Evolutionary conservation across 2,329 filamentous ascomycete species (phyloP), one percentile per base, ranked within the genome.

Genomic region (Penicillium glabrum): DNA sequence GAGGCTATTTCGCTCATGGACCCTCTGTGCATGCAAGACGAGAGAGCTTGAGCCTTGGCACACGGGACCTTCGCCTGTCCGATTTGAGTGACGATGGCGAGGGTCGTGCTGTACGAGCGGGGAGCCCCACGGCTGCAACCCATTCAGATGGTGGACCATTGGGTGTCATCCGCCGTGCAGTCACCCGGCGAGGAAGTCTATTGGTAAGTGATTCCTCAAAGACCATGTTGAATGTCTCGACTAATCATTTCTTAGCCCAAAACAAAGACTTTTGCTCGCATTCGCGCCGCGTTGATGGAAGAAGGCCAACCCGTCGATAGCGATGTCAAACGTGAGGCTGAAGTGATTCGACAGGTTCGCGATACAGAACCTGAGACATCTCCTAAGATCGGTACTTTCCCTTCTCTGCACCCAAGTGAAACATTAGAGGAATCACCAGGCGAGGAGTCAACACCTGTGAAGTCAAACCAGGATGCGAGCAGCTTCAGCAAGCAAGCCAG

Each of bases 301-400:
- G 95, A 99, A 77, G 84, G 86, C 16, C 86, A 92, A 0, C 95
- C 95, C 0, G 81, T 96, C 10, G 95, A 99, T 67, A 89, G 89
- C 43, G 95, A 99, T 73, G 87, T 91, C 56, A 88, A 90, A 51
- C 88, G 92, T 39, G 95, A 99, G 79, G 92, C 93, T 37, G 93
- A 98, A 75, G 95, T 98, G 5, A 91, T 99, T 61, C 90, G 91
- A 50, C 95, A 97, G 75, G 93, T 98, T 27, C 89, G 92, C 43
- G 95, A 98, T 73, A 93, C 89, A 66, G 93, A 97, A 67, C 83
- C 88, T 61, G 85, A 65, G 68, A 78, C 53, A 63, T 73, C 75
- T 11, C 70, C 81, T 47, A 65, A 62, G 1, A 49, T 71, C 19
- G 53, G 58, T 24, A 74, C 80, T 52, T 68, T 82, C 56, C 79